Evolutionary conservation across 225 moss, liverwort and hornwort genomes (phyloP).

Genomic region (Physcomitrium patens): DNA sequence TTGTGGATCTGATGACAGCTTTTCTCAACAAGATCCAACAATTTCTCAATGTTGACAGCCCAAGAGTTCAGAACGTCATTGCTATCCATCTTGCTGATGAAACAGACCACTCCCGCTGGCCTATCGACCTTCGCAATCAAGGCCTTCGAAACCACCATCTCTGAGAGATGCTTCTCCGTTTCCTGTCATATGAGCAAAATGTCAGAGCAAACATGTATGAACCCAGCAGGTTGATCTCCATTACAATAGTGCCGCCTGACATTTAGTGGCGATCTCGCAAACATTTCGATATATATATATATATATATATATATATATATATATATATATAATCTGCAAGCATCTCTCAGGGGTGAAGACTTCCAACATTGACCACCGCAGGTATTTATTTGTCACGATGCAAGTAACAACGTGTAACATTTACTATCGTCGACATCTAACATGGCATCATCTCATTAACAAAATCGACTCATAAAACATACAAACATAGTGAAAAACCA

Average conservation of each 20-base stretch:
- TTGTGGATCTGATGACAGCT: conserved; percentile 99
- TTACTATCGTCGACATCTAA: conserved; percentile 3
- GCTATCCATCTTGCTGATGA: conserved; percentile 93
- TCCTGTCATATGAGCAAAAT: conserved; percentile 59
- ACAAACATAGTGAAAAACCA: conserved; percentile 8
- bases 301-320: not conserved
- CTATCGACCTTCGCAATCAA: conserved; percentile 96
- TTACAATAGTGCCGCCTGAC: not conserved
- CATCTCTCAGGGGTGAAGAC: not conserved
- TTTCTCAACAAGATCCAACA: conserved; percentile 98
- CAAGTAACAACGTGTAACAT: not conserved
- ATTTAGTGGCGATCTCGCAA: not conserved
- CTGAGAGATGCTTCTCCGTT: conserved; percentile 95
- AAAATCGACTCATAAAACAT: too few relatives aligned
- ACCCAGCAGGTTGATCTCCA: not conserved
- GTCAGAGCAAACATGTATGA: not conserved
- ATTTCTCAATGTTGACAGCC: conserved; percentile 97
- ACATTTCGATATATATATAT: not conserved
- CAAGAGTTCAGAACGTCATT: conserved; percentile 96
- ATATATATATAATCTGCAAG: not conserved
- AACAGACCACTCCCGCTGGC: conserved; percentile 92
- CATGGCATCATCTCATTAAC: not conserved
- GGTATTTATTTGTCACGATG: not conserved
- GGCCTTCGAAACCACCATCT: conserved; percentile 99
- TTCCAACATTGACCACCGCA: not conserved